Evolutionary conservation across 129 eudicot genomes (phyloP).

Genomic region (Logfia minima): DNA sequence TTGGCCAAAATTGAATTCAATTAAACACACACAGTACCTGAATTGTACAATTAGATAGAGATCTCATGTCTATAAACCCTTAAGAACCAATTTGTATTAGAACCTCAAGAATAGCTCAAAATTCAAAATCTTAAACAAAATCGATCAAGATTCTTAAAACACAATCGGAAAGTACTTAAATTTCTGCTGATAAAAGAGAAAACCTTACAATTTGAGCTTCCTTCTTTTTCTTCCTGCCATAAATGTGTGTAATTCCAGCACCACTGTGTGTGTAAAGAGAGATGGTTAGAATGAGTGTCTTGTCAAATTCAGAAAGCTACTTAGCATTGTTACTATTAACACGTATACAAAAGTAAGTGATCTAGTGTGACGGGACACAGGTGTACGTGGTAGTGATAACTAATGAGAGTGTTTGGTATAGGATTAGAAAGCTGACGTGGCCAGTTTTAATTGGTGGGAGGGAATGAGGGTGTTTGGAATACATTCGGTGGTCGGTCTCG

Average conservation of each 20-base stretch:
- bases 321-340: constrained; percentile 24
- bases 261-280: constrained; percentile 8
- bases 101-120: not conserved
- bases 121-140: not conserved
- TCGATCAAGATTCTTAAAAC: constrained; percentile 10
- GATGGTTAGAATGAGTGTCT: constrained; percentile 39
- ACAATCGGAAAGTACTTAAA: constrained; percentile 11
- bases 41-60: constrained; percentile 13
- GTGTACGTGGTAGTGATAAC: constrained; percentile 34
- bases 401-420: constrained; percentile 24
- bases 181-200: constrained; percentile 1
- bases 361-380: constrained; percentile 38
- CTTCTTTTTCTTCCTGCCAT: constrained; percentile 62
- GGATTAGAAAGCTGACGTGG: constrained; percentile 34
- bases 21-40: constrained; percentile 5
- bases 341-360: constrained; percentile 29
- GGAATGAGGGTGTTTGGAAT: constrained; percentile 33
- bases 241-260: not conserved
- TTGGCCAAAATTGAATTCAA: constrained; percentile 16
- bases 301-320: constrained; percentile 30
- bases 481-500: constrained; percentile 18
- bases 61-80: constrained; percentile 34
- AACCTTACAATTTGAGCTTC: constrained; percentile 42
- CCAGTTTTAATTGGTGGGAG: not conserved
- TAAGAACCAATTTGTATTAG: not conserved